phyloP scores from a whole-genome alignment of 768 basidiomycete species.

The Naganishia randhawae region DNA sequence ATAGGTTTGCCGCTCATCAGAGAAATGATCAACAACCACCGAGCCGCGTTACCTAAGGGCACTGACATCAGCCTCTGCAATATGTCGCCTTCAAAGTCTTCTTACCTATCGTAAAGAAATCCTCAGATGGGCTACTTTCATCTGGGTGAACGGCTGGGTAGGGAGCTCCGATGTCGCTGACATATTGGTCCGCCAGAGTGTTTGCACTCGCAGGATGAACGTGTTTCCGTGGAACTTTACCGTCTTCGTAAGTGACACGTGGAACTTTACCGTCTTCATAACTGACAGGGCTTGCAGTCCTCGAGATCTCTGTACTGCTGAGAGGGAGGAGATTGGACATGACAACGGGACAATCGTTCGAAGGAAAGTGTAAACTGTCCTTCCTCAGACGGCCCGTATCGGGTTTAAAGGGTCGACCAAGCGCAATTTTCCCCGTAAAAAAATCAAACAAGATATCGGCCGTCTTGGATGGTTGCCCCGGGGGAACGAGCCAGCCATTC shows the following conservation, averaged over 20 bases:
- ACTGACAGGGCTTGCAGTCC: conserved; percentile 1
- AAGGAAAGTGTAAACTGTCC: conserved; percentile 18
- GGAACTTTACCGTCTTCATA: not conserved
- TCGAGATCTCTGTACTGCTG: conserved; percentile 8
- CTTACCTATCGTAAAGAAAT: conserved; percentile 48
- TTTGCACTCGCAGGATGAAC: conserved; percentile 39
- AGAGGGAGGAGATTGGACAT: not conserved
- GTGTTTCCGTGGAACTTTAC: no score
- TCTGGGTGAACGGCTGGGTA: conserved; percentile 39
- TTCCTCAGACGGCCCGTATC: conserved; percentile 2
- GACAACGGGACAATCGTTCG: conserved; percentile 5
- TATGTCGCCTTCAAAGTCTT: no score
- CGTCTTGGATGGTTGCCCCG: conserved; percentile 70
- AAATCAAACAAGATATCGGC: conserved; percentile 73
- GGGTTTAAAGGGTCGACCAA: conserved; percentile 13
- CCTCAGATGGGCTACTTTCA: conserved; percentile 39
- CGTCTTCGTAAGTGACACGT: no score
- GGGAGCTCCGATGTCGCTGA: conserved; percentile 36
- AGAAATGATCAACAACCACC: conserved; percentile 44
- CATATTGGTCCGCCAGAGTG: conserved; percentile 41
- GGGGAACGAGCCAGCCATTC: conserved; percentile 77
- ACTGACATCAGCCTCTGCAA: not conserved
- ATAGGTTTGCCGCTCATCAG: conserved; percentile 22
- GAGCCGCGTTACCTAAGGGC: conserved; percentile 34
- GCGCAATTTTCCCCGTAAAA: conserved; percentile 62